phyloP scores from a whole-genome alignment of 495 filamentous ascomycete species.

The Penicillium soppii region DNA sequence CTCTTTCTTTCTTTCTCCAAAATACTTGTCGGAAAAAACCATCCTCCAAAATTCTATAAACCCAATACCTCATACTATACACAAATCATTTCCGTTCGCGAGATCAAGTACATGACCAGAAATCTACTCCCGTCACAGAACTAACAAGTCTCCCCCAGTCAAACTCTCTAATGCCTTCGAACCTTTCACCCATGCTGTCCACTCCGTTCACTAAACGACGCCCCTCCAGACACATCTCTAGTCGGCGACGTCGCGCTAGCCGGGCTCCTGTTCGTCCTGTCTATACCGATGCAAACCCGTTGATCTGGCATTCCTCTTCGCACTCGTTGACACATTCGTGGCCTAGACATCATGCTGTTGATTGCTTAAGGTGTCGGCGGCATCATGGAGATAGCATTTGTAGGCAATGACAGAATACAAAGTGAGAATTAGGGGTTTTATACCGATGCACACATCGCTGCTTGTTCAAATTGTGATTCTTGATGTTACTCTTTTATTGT shows the following conservation, averaged over 20 bases:
- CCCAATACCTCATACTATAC: no score
- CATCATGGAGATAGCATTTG: not conserved
- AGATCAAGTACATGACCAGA: no score
- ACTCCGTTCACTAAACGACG: not conserved
- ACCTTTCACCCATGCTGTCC: not conserved
- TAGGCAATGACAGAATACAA: not conserved
- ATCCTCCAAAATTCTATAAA: no score
- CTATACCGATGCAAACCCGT: conserved; percentile 3
- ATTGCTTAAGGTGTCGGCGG: not conserved
- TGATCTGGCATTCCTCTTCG: not conserved
- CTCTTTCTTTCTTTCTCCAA: no score
- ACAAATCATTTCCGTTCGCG: no score
- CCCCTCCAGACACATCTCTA: not conserved
- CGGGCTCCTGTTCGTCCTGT: not conserved
- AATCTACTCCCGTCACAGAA: no score
- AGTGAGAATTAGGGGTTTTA: no score
- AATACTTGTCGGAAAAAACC: no score
- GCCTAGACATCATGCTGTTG: not conserved
- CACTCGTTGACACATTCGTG: conserved; percentile 5
- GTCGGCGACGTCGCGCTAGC: not conserved
- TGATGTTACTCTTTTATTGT: no score
- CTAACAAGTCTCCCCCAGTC: not conserved
- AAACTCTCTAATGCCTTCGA: not conserved
- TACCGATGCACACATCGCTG: no score
- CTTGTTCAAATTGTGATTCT: no score